Percentiles rank a stretch among this genome's conserved stretches.
These are phyloP conservation scores for Arachis stenosperma DNA, from an alignment of 306 rosid genomes.

Conservation along the genomic window DNA sequence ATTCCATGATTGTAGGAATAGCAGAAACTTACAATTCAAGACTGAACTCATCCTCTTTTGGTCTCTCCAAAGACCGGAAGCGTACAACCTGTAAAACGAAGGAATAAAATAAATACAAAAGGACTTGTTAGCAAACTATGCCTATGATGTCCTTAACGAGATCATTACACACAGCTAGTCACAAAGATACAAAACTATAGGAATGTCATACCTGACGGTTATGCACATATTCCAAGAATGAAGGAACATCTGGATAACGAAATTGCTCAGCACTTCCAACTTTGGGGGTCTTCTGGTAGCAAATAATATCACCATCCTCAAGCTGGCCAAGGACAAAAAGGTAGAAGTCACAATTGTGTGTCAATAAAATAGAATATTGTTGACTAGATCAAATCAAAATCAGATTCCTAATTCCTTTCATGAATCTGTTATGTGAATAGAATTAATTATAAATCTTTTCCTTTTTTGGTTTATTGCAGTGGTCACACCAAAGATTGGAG, in stretches of 20 bases:
- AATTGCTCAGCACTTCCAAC: slow-evolving; percentile 53
- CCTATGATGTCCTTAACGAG: neutral
- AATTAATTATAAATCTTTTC: too few species aligned
- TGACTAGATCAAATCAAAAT: too few species aligned
- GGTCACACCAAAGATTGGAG: too few species aligned
- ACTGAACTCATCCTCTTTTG: slow-evolving; percentile 88
- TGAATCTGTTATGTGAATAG: too few species aligned
- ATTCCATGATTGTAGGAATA: neutral
- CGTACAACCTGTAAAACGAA: slow-evolving; percentile 72
- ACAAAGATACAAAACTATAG: neutral
- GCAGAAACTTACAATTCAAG: slow-evolving; percentile 74
- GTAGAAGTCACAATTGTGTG: neutral
- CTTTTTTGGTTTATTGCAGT: too few species aligned
- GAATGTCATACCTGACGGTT: slow-evolving; percentile 73
- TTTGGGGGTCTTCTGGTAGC: slow-evolving; percentile 72
- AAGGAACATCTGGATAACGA: slow-evolving; percentile 78
- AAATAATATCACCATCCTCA: slow-evolving; percentile 95
- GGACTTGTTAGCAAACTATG: neutral
- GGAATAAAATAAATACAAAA: slow-evolving; percentile 11
- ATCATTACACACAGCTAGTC: neutral
- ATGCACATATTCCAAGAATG: slow-evolving; percentile 87
- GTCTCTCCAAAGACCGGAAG: slow-evolving; percentile 83
- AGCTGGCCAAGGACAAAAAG: slow-evolving; percentile 56
- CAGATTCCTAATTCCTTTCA: too few species aligned
- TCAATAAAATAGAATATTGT: neutral